A percentile compares a stretch with the other conserved stretches of the same genome.
phyloP scores from a whole-genome alignment of 768 basidiomycete species.

The Leccinum fibrillosum region DNA sequence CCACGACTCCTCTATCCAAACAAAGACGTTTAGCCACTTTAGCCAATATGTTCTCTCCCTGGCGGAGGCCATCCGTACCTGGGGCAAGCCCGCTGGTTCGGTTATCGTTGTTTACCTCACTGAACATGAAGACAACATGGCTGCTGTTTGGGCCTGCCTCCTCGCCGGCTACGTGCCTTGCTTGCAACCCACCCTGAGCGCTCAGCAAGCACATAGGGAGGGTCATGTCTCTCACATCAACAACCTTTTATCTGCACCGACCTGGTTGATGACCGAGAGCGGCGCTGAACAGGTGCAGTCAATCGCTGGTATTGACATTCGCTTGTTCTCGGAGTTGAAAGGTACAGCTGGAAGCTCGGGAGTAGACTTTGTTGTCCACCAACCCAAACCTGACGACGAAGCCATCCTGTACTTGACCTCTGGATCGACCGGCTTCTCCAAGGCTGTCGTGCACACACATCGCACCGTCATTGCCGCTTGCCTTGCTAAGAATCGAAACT shows the following conservation, averaged over 20 bases:
- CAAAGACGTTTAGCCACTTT: constrained; percentile 24
- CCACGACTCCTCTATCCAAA: constrained; percentile 29
- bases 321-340: constrained; percentile 22
- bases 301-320: constrained; percentile 24
- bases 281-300: constrained; percentile 25
- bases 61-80: constrained; percentile 17
- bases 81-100: constrained; percentile 27
- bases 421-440: background rate
- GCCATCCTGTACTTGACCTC: background rate
- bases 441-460: background rate
- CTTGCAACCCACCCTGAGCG: constrained; percentile 31
- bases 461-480: background rate
- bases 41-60: constrained; percentile 13
- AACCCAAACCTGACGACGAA: background rate
- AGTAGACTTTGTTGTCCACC: constrained; percentile 4
- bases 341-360: constrained; percentile 13
- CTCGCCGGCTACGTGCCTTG: constrained; percentile 32
- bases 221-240: constrained; percentile 29
- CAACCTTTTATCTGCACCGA: constrained; percentile 27
- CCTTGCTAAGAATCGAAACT: background rate
- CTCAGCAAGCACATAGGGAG: constrained; percentile 31
- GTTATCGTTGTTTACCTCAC: constrained; percentile 30
- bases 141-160: constrained; percentile 30
- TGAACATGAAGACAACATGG: constrained; percentile 34
- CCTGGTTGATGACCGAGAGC: constrained; percentile 27